Evolutionary conservation across 2,329 filamentous ascomycete species (phyloP).

Genomic region (Ilyonectria robusta): DNA sequence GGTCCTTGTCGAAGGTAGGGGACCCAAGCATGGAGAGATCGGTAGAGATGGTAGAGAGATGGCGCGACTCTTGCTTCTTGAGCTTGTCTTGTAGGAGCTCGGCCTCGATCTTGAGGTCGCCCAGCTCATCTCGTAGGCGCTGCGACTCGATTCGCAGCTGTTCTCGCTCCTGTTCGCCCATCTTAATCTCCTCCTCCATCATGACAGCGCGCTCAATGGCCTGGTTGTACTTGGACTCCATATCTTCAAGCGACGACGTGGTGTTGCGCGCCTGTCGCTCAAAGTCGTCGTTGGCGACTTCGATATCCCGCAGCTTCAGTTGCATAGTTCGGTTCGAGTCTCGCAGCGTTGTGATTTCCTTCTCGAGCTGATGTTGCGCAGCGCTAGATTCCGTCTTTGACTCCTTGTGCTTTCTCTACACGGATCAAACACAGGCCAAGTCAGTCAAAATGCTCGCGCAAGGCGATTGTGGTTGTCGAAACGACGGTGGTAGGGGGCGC

Average conservation of each 20-base stretch:
- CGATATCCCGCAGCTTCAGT: slow-evolving; percentile 90
- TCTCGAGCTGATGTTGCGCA: slow-evolving; percentile 89
- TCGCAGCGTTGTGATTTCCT: slow-evolving; percentile 93
- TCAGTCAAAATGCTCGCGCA: slow-evolving; percentile 26
- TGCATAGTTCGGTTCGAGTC: slow-evolving; percentile 87
- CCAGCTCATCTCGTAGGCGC: slow-evolving; percentile 89
- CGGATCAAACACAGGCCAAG: slow-evolving; percentile 29
- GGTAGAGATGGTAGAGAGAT: slow-evolving; percentile 72
- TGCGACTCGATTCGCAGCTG: slow-evolving; percentile 90
- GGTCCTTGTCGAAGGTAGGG: slow-evolving; percentile 79
- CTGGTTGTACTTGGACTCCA: slow-evolving; percentile 97
- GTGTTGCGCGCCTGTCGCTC: slow-evolving; percentile 97
- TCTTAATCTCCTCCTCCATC: slow-evolving; percentile 94
- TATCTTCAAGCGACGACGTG: slow-evolving; percentile 93
- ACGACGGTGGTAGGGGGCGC: slow-evolving; percentile 12
- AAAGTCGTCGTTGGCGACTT: slow-evolving; percentile 98
- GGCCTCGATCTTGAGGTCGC: slow-evolving; percentile 93
- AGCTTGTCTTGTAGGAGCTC: slow-evolving; percentile 97
- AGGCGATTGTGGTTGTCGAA: neutral
- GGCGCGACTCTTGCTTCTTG: slow-evolving; percentile 75
- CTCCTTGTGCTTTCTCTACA: slow-evolving; percentile 93
- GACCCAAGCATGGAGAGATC: slow-evolving; percentile 76
- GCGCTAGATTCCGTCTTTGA: slow-evolving; percentile 89
- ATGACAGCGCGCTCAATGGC: slow-evolving; percentile 93
- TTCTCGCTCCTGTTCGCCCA: slow-evolving; percentile 93